Conservation (phyloP, 75 land plant species). For the Picea glauca region DNA sequence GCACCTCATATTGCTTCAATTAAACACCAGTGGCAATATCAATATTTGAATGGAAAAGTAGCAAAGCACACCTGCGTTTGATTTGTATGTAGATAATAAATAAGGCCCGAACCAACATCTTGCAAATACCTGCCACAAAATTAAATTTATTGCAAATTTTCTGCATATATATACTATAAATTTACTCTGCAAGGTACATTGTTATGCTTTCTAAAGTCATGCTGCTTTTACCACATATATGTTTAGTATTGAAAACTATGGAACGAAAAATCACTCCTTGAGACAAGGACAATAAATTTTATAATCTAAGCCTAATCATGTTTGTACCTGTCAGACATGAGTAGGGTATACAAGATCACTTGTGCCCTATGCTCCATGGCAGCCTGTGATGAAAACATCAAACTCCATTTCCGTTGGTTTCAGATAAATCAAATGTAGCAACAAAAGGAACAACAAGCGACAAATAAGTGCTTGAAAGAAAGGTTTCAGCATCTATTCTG, state of each 20-base stretch:
- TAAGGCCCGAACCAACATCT: conserved; percentile 63
- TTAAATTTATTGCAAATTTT: neutral
- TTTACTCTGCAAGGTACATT: neutral
- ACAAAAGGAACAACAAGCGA: neutral
- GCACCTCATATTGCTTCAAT: too few species aligned
- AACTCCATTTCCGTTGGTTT: neutral
- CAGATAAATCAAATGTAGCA: neutral
- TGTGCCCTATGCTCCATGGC: conserved; percentile 86
- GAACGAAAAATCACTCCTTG: neutral
- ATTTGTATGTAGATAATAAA: conserved; percentile 84
- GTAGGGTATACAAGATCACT: conserved; percentile 83
- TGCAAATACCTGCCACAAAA: conserved; percentile 52
- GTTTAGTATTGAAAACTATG: neutral
- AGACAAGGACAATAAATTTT: too few species aligned
- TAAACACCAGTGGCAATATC: neutral
- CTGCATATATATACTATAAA: neutral
- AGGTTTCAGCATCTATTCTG: neutral
- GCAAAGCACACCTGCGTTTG: conserved; percentile 64
- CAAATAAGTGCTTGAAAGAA: neutral
- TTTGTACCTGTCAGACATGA: conserved; percentile 87
- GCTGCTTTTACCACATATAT: neutral
- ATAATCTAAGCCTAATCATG: too few species aligned
- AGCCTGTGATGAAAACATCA: conserved; percentile 36
- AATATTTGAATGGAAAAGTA: conserved; percentile 2
- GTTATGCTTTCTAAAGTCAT: neutral